Evolutionary conservation across 495 filamentous ascomycete genomes (phyloP).

Genomic region (Cenococcum geophilum): DNA sequence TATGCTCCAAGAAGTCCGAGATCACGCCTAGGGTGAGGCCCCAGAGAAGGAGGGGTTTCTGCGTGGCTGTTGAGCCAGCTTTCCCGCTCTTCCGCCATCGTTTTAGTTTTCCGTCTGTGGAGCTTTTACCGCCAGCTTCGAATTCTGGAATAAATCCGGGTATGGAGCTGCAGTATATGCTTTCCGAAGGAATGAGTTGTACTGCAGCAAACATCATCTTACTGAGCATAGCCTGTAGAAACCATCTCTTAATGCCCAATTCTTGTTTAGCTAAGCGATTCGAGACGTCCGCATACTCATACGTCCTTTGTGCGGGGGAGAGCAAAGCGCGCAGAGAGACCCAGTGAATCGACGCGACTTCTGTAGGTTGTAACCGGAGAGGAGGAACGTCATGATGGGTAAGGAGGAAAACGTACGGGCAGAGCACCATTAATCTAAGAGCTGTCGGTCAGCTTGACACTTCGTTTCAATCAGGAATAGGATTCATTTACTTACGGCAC

Average conservation of each 20-base stretch:
- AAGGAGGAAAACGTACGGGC: conserved; percentile 65
- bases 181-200: conserved; percentile 56
- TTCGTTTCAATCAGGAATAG: conserved; percentile 4
- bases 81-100: conserved; percentile 7
- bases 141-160: conserved; percentile 41
- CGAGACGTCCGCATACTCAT: conserved; percentile 60
- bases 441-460: neutral
- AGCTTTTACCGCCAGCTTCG: neutral
- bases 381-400: conserved; percentile 53
- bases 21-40: conserved; percentile 67
- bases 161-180: conserved; percentile 49
- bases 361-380: conserved; percentile 61
- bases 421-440: conserved; percentile 66
- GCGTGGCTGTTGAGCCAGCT: conserved; percentile 27
- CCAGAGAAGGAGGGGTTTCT: conserved; percentile 62
- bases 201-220: conserved; percentile 70
- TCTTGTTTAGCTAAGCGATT: conserved; percentile 53
- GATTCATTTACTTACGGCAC: conserved; percentile 50
- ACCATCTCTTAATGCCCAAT: conserved; percentile 46
- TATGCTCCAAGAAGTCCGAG: conserved; percentile 64
- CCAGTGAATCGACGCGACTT: conserved; percentile 74
- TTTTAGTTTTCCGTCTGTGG: conserved; percentile 8
- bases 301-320: conserved; percentile 55
- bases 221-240: conserved; percentile 53
- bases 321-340: conserved; percentile 62